Evolutionary conservation across 176 grass and related monocot genomes (phyloP), one percentile per base, ranked within the genome.

Genomic region (Poa annua): DNA sequence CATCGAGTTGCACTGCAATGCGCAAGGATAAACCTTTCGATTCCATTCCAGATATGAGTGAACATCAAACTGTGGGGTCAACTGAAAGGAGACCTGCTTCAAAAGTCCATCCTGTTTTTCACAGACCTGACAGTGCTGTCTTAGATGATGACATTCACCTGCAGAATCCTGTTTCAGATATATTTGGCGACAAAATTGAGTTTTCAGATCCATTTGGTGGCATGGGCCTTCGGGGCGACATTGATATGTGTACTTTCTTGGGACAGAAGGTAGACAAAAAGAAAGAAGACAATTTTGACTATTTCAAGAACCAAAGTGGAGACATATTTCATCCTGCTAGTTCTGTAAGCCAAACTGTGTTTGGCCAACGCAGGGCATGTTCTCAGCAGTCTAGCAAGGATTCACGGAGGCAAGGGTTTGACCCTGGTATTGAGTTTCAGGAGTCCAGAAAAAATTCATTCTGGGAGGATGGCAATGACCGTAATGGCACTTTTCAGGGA

Each of bases 31-130:
- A 78, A 47, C 48, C 78, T 78, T 89, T 82, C 48, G 55, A 65
- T 29, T 62, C 83, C 60, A 17, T 42, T 78, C 66, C 72, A 66
- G 56, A 82, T 59, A 72, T 86, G 45, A 61, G 47, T 66, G 24
- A 5, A 24, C 56, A 82, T 85, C 78, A 63, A 73, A 86, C 72
- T 73, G 82, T 60, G 26, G 55, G 80, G 15, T 74, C 88, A 86
- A 72, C 73, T 71, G 73, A 89, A 82, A 82, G 80, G 54, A 78
- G 13, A 62, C 36, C 64, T 45, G 24, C 71, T 64, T 71, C 78
- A 85, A 72, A 78, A 77, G 78, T 82, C 78, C 54, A 41, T 82
- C 68, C 88, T 89, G 79, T 77, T 48, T 78, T 36, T 73, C 73
- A 77, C 12, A 42, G 24, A 78, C 65, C 73, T 73, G 79, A 73